These are phyloP conservation scores for Solanum chilense DNA, from an alignment of 257 asterid species.

Conservation along the genomic window DNA sequence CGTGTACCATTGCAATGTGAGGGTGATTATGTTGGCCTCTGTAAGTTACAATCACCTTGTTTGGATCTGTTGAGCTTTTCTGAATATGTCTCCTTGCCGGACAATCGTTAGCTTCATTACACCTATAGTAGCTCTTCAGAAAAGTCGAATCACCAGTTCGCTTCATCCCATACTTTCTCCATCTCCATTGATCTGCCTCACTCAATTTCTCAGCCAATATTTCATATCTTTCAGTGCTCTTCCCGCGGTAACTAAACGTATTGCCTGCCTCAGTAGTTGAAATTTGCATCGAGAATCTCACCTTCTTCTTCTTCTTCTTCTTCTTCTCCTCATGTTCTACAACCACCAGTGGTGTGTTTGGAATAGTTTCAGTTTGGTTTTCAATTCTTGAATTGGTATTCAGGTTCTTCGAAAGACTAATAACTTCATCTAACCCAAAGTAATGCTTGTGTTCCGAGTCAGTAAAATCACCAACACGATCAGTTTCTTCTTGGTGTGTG, in stretches of 20 bases:
- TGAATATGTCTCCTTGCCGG: slow-evolving; percentile 4
- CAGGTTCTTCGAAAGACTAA: background rate
- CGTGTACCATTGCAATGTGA: background rate
- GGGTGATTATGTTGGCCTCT: background rate
- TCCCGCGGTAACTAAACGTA: background rate
- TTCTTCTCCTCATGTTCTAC: background rate
- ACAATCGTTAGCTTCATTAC: background rate
- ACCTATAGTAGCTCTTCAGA: background rate
- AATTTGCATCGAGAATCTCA: background rate
- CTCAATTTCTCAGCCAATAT: background rate
- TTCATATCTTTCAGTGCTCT: background rate
- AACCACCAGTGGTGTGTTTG: background rate
- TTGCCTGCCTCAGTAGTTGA: background rate
- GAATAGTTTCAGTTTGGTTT: background rate
- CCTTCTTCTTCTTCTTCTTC: background rate
- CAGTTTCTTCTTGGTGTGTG: background rate
- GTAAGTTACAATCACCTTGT: background rate
- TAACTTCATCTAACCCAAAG: background rate
- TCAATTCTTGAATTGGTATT: background rate
- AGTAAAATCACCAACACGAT: background rate
- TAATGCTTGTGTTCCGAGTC: background rate
- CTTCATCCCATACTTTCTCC: slow-evolving; percentile 7
- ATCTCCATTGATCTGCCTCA: slow-evolving; percentile 1
- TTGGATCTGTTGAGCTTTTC: background rate
- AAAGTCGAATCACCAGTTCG: background rate